A percentile compares a stretch with the other conserved stretches of the same genome.
Conservation (phyloP, 192 early-diverging fungal species). For the Oehlia diaphana region DNA sequence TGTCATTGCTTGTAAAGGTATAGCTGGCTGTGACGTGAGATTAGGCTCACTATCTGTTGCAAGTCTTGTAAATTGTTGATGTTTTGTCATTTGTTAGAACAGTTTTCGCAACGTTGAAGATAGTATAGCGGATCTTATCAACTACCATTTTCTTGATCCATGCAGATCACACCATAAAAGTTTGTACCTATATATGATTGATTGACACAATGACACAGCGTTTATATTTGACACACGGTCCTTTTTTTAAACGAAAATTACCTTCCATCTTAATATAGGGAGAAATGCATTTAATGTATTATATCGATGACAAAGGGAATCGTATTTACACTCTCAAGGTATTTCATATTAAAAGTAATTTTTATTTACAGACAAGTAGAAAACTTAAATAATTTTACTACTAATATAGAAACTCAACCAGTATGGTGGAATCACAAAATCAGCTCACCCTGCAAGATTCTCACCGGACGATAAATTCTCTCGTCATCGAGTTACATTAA, state of each 20-base stretch:
- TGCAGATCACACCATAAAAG: too few species aligned
- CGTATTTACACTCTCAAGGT: conserved; percentile 7
- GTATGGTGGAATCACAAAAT: conserved; percentile 82
- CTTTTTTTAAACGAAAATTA: too few species aligned
- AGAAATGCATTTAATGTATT: conserved; percentile 6
- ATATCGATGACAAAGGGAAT: neutral
- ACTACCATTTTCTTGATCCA: too few species aligned
- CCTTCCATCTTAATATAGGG: too few species aligned
- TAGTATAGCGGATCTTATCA: too few species aligned
- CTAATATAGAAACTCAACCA: conserved; percentile 71
- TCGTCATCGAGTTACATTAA: conserved; percentile 94
- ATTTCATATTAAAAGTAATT: neutral
- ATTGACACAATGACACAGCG: too few species aligned
- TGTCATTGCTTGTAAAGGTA: neutral
- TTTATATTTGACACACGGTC: too few species aligned
- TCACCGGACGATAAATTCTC: conserved; percentile 99
- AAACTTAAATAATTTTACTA: neutral
- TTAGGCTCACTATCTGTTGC: conserved; percentile 10
- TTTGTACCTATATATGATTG: too few species aligned
- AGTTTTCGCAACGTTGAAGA: too few species aligned
- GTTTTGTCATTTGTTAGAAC: conserved; percentile 14
- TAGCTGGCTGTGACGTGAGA: neutral
- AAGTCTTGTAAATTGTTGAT: conserved; percentile 20
- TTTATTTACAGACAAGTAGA: neutral
- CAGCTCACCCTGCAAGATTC: conserved; percentile 98